Percentiles rank a stretch among this genome's conserved stretches.
These are phyloP conservation scores for Pyrrhoderma lamaoense DNA, from an alignment of 1,284 basidiomycete species.

Conservation along the genomic window DNA sequence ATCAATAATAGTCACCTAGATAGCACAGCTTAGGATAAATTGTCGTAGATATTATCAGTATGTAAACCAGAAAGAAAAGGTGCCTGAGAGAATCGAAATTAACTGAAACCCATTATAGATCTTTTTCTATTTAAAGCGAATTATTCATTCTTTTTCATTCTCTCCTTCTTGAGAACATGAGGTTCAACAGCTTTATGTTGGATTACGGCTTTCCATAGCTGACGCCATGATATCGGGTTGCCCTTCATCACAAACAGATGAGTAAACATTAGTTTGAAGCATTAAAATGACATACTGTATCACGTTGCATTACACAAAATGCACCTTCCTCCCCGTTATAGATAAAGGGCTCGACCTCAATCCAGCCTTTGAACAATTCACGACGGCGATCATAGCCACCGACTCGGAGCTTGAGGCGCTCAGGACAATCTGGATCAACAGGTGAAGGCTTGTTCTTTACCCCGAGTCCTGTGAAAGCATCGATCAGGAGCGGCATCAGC, in stretches of 20 bases:
- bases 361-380: slow-evolving; percentile 61
- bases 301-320: slow-evolving; percentile 60
- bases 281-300: slow-evolving; percentile 39
- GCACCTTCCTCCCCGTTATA: slow-evolving; percentile 41
- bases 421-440: slow-evolving; percentile 20
- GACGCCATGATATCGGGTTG: slow-evolving; percentile 67
- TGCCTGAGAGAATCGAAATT: too few relatives aligned
- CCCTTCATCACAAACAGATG: slow-evolving; percentile 36
- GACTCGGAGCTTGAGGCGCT: slow-evolving; percentile 41
- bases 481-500: slow-evolving; percentile 44
- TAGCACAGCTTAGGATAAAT: too few relatives aligned
- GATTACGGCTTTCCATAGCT: slow-evolving; percentile 61
- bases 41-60: too few relatives aligned
- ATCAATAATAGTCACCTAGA: too few relatives aligned
- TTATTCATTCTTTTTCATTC: too few relatives aligned
- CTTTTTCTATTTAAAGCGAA: neutral
- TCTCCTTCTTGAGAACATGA: slow-evolving; percentile 40
- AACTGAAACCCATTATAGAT: neutral
- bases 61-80: too few relatives aligned
- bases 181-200: slow-evolving; percentile 42
- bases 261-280: slow-evolving; percentile 1
- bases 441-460: slow-evolving; percentile 45
- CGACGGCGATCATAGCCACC: slow-evolving; percentile 58
- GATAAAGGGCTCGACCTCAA: slow-evolving; percentile 53
- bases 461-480: slow-evolving; percentile 38